Evolutionary conservation across 148 eudicot genomes (phyloP), one percentile per base, ranked within the genome.

Genomic region (Limonium bicolor): DNA sequence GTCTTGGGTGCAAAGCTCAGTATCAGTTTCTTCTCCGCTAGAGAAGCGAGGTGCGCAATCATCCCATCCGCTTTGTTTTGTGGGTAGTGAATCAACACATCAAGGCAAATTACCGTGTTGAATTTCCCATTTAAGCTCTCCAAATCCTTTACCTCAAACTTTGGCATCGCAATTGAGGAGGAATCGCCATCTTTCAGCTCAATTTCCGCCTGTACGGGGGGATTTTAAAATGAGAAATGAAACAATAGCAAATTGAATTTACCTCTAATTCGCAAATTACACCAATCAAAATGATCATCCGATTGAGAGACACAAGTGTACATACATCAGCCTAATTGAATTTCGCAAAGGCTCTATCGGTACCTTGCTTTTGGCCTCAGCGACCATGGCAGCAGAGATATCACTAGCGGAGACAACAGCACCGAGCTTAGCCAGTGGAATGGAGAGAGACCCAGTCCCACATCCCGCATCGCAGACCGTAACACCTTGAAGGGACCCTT

Each of bases 1-100:
- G 99, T 90, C 55, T 84, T 84, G 8, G 99, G 99, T 15, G 99
- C 99, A 60, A 88, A 88, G 65, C 96, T 88, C 24, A 87, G 59
- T 32, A 87, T 65, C 56, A 87, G 58, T 9, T 90, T 62, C 6
- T 76, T 65, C 35, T 87, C 86, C 11, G 96, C 96, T 46, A 88
- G 53, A 17, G 95, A 90, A 44, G 95, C 97, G 35, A 90, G 80
- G 65, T 90, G 93, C 1, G 76, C 75, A 58, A 90, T 90, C 99
- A 90, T 90, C 1, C 63, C 95, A 65, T 90, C 95, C 1, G 96
- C 94, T 50, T 90, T 90, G 53, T 36, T 67, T 69, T 90, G 99
- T 37, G 99, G 99, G 67, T 90, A 90, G 56, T 90, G 99, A 53
- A 90, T 90, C 52, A 90, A 51, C 54, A 90, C 99, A 42, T 90